Conservation (phyloP, 805 yeast genomes). For the Ogataea wickerhamii region DNA sequence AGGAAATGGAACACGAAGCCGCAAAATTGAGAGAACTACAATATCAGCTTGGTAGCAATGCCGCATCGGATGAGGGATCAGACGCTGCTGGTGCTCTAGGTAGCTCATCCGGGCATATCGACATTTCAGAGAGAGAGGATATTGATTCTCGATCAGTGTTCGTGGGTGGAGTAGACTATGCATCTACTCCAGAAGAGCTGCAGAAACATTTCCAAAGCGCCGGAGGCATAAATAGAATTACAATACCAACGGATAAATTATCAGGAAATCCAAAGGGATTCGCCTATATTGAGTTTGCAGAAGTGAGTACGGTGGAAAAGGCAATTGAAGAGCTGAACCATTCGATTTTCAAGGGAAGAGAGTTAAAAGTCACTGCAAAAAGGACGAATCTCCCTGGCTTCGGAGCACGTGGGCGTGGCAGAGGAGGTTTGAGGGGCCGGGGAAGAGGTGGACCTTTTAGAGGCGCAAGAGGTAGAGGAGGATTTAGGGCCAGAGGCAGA, state of each 20-base stretch:
- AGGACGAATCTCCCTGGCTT: slow-evolving; percentile 81
- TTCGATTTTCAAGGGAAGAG: slow-evolving; percentile 61
- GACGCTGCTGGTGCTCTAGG: not conserved
- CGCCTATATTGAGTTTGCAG: slow-evolving; percentile 84
- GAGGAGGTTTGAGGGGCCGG: slow-evolving; percentile 27
- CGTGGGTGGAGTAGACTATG: slow-evolving; percentile 84
- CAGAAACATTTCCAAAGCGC: slow-evolving; percentile 67
- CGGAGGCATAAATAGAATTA: slow-evolving; percentile 76
- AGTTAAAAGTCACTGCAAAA: slow-evolving; percentile 69
- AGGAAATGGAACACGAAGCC: slow-evolving; percentile 61
- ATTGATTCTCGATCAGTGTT: slow-evolving; percentile 75
- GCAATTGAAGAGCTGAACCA: slow-evolving; percentile 65
- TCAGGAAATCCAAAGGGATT: slow-evolving; percentile 85
- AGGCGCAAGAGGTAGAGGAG: slow-evolving; percentile 26
- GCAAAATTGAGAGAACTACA: slow-evolving; percentile 59
- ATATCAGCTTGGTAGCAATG: slow-evolving; percentile 24
- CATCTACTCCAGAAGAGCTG: slow-evolving; percentile 72
- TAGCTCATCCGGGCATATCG: slow-evolving; percentile 10
- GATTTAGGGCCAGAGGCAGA: slow-evolving; percentile 29
- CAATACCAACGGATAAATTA: slow-evolving; percentile 65
- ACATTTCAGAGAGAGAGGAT: slow-evolving; percentile 45
- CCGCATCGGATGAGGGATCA: not conserved
- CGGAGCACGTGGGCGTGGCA: slow-evolving; percentile 36
- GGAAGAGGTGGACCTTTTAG: slow-evolving; percentile 14
- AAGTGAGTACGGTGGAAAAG: slow-evolving; percentile 54